These are phyloP conservation scores for Pinus tabuliformis DNA, from an alignment of 75 land plant genomes.

Conservation along the genomic window DNA sequence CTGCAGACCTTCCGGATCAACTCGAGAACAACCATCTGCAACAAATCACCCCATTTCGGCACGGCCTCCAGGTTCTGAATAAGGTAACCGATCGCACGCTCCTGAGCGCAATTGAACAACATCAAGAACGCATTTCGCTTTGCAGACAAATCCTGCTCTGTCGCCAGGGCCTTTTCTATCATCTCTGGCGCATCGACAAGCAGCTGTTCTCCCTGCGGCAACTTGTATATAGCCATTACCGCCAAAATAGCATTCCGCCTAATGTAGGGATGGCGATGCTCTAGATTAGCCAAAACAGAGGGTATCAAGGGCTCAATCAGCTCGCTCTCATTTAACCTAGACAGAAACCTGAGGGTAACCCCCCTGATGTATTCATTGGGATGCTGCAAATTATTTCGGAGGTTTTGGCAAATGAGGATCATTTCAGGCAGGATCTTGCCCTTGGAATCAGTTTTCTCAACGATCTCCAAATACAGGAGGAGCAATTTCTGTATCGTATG, in stretches of 20 bases:
- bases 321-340: slow-evolving; percentile 72
- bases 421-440: slow-evolving; percentile 73
- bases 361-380: slow-evolving; percentile 99
- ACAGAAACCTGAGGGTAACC: slow-evolving; percentile 82
- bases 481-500: slow-evolving; percentile 88
- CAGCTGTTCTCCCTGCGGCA: slow-evolving; percentile 87
- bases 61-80: slow-evolving; percentile 54
- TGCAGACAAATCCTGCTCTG: slow-evolving; percentile 84
- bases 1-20: slow-evolving; percentile 88
- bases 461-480: slow-evolving; percentile 85
- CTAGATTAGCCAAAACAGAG: slow-evolving; percentile 68
- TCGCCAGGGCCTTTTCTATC: slow-evolving; percentile 56
- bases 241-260: slow-evolving; percentile 83
- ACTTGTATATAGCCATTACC: slow-evolving; percentile 73
- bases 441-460: slow-evolving; percentile 65
- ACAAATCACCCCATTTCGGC: slow-evolving; percentile 67
- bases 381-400: slow-evolving; percentile 82
- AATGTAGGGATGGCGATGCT: slow-evolving; percentile 84
- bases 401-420: slow-evolving; percentile 91
- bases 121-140: slow-evolving; percentile 87
- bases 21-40: slow-evolving; percentile 92
- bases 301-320: slow-evolving; percentile 90
- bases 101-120: slow-evolving; percentile 79
- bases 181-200: slow-evolving; percentile 79
- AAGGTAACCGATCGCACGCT: slow-evolving; percentile 58